Base-by-base conservation (phyloP, 352 stramenopile genomes). In the Thalassiosira mediterranea region DNA sequence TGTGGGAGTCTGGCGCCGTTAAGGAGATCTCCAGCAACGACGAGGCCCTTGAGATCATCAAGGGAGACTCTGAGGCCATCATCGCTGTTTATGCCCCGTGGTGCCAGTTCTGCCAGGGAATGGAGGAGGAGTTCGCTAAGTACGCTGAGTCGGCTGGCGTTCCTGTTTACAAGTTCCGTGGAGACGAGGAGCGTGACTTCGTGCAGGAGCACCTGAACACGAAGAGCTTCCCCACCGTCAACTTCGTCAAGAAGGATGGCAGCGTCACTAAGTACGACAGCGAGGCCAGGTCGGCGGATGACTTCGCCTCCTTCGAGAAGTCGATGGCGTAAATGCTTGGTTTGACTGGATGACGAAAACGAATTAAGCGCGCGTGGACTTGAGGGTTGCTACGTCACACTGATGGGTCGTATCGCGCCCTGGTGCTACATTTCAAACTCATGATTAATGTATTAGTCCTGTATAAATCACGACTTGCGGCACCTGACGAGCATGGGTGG, bases 131-230 rank as follows among this genome's bases (percentile, higher is more conserved):
- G 62, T 92, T 83, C 66, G 76, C 76, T 49, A 83, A 86, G 31
- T 89, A 91, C 68, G 89, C 89, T 15, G 70, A 64, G 25, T 52
- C 74, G 49, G 44, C 72, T 23, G 71, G 70, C 25, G 66, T 79
- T 15, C 77, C 86, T 65, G 81, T 92, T 49, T 93, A 90, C 76
- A 92, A 87, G 52, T 92, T 92, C 77, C 79, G 89, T 58, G 89
- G 89, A 74, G 89, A 94, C 70, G 89, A 94, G 75, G 86, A 92
- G 44, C 83, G 89, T 72, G 89, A 92, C 21, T 94, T 93, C 68
- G 89, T 94, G 25, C 44, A 78, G 62, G 79, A 56, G 15, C 77
- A 91, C 57, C 83, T 93, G 63, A 94, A 94, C 81, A 93, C 87
- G 4, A 65, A 91, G 63, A 90, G 83, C 31, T 94, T 94, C 77